Evolutionary conservation across 2,329 filamentous ascomycete genomes (phyloP).

Genomic region (Fusarium siculi): DNA sequence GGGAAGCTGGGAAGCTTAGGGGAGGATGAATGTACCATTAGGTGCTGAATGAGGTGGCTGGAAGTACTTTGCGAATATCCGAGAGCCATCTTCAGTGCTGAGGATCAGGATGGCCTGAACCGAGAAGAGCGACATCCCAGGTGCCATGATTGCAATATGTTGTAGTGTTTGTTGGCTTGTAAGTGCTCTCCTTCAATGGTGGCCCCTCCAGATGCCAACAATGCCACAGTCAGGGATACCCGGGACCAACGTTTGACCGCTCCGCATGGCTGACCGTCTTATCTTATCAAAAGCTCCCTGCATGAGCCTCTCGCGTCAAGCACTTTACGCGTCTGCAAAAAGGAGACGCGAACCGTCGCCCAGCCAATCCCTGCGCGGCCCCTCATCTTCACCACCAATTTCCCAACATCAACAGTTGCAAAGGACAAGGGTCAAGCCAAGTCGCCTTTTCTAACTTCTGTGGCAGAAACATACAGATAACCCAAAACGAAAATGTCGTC

Average conservation of each 20-base stretch:
- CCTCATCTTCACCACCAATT: conserved; percentile 40
- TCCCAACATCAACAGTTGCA: conserved; percentile 38
- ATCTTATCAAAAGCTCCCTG: neutral
- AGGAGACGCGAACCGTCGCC: conserved; percentile 41
- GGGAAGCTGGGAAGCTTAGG: conserved; percentile 20
- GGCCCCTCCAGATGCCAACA: conserved; percentile 47
- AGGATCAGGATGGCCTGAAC: conserved; percentile 83
- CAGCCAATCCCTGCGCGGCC: conserved; percentile 40
- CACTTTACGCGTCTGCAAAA: conserved; percentile 55
- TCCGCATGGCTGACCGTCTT: conserved; percentile 12
- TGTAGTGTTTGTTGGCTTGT: conserved; percentile 32
- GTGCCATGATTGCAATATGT: conserved; percentile 66
- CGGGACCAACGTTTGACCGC: conserved; percentile 50
- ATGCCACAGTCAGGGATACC: conserved; percentile 36
- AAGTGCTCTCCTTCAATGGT: conserved; percentile 34
- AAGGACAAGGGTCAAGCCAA: conserved; percentile 27
- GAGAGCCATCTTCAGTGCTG: conserved; percentile 85
- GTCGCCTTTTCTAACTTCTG: conserved; percentile 6
- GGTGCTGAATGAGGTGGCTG: conserved; percentile 65
- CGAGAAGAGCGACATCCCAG: conserved; percentile 79
- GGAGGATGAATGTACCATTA: conserved; percentile 45
- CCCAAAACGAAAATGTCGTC: conserved; percentile 52
- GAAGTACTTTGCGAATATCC: conserved; percentile 97
- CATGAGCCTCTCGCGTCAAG: conserved; percentile 39
- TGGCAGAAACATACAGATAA: conserved; percentile 14